These are phyloP conservation scores for Apophysomyces variabilis DNA, from an alignment of 371 early-diverging fungal species.

Conservation along the genomic window DNA sequence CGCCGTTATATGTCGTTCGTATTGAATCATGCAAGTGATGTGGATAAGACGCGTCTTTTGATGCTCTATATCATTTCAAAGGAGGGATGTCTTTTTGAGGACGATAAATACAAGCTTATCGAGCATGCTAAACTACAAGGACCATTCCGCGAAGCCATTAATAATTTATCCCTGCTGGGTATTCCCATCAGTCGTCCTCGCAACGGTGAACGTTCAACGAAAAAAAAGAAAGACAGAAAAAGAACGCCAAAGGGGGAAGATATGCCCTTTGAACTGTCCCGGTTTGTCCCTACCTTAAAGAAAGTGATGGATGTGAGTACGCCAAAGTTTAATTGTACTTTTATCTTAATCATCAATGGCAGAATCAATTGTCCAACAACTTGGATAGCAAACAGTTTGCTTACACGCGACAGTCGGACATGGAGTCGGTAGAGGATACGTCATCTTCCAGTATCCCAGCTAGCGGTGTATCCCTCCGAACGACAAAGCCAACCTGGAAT, in stretches of 20 bases:
- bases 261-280: constrained; percentile 67
- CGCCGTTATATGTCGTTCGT: not conserved
- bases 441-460: constrained; percentile 34
- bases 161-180: constrained; percentile 75
- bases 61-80: constrained; percentile 84
- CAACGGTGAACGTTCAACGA: constrained; percentile 32
- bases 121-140: constrained; percentile 75
- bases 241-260: constrained; percentile 46
- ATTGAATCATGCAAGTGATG: constrained; percentile 33
- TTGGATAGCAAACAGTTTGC: constrained; percentile 61
- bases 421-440: constrained; percentile 47
- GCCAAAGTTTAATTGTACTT: not conserved
- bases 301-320: constrained; percentile 50
- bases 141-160: constrained; percentile 73
- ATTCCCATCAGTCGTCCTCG: constrained; percentile 51
- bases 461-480: constrained; percentile 55
- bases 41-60: constrained; percentile 87
- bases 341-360: constrained; percentile 6
- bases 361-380: constrained; percentile 59
- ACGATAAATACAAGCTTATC: constrained; percentile 74
- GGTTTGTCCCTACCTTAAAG: constrained; percentile 69
- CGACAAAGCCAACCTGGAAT: constrained; percentile 47
- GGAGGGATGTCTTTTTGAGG: constrained; percentile 69
- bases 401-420: constrained; percentile 56
- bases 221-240: constrained; percentile 34